Percentiles rank a stretch among this genome's conserved stretches.
These are phyloP conservation scores for Cryptosporidium canis DNA, from an alignment of 169 alveolate genomes.

Conservation along the genomic window DNA sequence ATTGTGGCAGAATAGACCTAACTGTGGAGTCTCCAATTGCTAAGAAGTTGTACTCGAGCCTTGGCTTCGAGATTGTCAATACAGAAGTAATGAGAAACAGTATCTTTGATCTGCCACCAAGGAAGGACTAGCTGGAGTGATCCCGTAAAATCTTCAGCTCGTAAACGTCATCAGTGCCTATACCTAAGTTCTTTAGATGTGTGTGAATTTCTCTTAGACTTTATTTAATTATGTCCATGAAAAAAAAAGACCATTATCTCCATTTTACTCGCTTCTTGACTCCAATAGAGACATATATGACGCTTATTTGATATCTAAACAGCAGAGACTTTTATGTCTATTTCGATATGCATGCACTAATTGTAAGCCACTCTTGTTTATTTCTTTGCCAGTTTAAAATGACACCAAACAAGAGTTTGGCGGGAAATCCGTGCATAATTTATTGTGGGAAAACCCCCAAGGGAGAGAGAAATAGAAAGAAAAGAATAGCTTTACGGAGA, in stretches of 20 bases:
- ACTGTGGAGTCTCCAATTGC: constrained; percentile 62
- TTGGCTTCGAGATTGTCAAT: constrained; percentile 32
- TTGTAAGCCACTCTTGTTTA: background rate
- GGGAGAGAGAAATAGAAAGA: background rate
- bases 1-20: constrained; percentile 58
- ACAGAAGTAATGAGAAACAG: constrained; percentile 66
- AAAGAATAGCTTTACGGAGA: background rate
- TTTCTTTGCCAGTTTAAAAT: background rate
- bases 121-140: background rate
- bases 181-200: background rate
- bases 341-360: background rate
- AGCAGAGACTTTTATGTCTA: too few species aligned
- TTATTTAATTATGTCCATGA: too few species aligned
- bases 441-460: background rate
- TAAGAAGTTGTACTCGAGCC: constrained; percentile 15
- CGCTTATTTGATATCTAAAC: too few species aligned
- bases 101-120: background rate
- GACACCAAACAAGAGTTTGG: background rate
- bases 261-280: too few species aligned
- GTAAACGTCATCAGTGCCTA: background rate
- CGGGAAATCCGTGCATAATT: background rate
- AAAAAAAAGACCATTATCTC: background rate
- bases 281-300: too few species aligned
- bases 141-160: background rate
- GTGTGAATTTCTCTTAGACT: background rate